Conservation (phyloP, 306 rosid genomes). For the Malus domestica region DNA sequence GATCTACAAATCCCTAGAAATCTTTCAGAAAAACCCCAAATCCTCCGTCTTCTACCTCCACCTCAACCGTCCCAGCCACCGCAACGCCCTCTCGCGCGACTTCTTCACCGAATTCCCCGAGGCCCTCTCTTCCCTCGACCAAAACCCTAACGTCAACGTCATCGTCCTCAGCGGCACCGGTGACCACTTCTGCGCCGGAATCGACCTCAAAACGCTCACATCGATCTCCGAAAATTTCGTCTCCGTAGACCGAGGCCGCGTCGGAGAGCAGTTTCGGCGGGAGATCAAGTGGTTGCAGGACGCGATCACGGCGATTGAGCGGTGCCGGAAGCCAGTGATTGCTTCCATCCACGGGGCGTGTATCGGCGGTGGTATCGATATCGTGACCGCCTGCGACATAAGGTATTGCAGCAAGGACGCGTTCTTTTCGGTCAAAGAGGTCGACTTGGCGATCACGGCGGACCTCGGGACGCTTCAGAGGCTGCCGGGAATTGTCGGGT, state of each 20-base stretch:
- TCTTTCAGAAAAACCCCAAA: constrained; percentile 29
- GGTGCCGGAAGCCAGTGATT: constrained; percentile 81
- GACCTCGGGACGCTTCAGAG: constrained; percentile 87
- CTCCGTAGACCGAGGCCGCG: constrained; percentile 37
- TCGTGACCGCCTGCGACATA: constrained; percentile 72
- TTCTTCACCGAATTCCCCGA: constrained; percentile 65
- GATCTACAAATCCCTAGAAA: constrained; percentile 43
- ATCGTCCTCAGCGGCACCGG: constrained; percentile 68
- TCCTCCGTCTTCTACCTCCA: constrained; percentile 43
- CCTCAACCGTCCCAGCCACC: constrained; percentile 56
- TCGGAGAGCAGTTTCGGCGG: constrained; percentile 59
- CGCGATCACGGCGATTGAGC: constrained; percentile 61
- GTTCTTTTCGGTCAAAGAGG: constrained; percentile 79
- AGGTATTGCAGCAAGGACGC: constrained; percentile 70
- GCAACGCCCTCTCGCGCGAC: constrained; percentile 56
- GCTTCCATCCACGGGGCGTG: constrained; percentile 74
- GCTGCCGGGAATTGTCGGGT: constrained; percentile 67
- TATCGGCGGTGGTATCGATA: constrained; percentile 73
- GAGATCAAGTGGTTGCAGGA: constrained; percentile 60
- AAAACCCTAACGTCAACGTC: constrained; percentile 46
- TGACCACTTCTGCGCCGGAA: constrained; percentile 75
- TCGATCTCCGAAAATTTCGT: neutral
- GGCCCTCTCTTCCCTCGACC: constrained; percentile 60
- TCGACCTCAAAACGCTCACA: constrained; percentile 41
- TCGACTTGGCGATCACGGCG: constrained; percentile 73